Evolutionary conservation across 148 eudicot species (phyloP), one percentile per base, ranked within the genome.

Genomic region (Silene latifolia): DNA sequence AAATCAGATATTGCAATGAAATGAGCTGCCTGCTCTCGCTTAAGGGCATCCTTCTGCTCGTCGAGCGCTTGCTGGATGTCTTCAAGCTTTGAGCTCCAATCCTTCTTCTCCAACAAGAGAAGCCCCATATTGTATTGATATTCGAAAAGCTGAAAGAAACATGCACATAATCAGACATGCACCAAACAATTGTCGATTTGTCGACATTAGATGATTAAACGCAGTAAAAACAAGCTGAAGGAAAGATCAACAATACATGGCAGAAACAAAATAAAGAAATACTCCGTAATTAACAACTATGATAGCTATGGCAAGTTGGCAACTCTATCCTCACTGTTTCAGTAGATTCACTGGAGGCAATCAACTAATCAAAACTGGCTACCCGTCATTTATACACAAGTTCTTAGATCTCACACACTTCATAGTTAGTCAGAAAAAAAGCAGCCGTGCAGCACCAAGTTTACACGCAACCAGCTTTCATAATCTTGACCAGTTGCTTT

Each of bases 81-180:
- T 75, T 95, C 97, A 74, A 82, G 83, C 83, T 90, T 90, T n/a
- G 90, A 83, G 18, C 78, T 75, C 97, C 90, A 92, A 29, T 95
- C 97, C 80, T 92, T 92, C 75, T 95, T 95, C 87, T 95, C 99
- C 75, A 95, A 85, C 85, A 95, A 72, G 8, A 95, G 97, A 76
- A 95, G 89, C 29, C 99, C 99, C 99, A 95, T 92, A 74, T 90
- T 95, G 80, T 92, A 95, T 78, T 95, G 99, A 85, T 95, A 95
- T 25, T 95, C 97, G 75, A 89, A 89, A 5, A 95, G 91, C 99
- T 95, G 96, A 80, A 71, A 71, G 21, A 69, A 60, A 27, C 27
- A 63, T 17, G 14, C 44, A 53, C 47, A 67, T 29, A 11, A 23
- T 65, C 18, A 80, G 46, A 32, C 35, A 58, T 35, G 71, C 56